A percentile compares a stretch with the other conserved stretches of the same genome.
Conservation (phyloP, 805 yeast species). For the Crinitomyces ghanaensis region DNA sequence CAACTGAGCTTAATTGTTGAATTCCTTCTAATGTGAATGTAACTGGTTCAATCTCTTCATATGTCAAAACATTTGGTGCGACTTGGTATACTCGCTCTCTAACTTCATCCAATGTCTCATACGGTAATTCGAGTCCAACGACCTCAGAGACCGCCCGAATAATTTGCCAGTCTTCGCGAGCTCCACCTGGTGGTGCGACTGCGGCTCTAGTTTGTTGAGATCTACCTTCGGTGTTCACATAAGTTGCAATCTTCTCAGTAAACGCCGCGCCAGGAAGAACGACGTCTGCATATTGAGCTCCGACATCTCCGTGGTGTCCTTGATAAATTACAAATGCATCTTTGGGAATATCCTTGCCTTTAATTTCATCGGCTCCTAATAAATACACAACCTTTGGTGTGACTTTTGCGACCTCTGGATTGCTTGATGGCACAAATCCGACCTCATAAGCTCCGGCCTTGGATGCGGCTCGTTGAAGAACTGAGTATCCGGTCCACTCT, state of each 20-base stretch:
- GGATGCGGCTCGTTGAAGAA: conserved; percentile 78
- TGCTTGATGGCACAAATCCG: conserved; percentile 53
- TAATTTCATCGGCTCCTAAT: conserved; percentile 75
- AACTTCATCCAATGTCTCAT: conserved; percentile 58
- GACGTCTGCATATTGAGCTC: conserved; percentile 82
- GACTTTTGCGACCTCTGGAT: conserved; percentile 34
- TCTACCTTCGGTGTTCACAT: conserved; percentile 84
- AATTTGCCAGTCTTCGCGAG: conserved; percentile 88
- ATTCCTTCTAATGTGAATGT: conserved; percentile 40
- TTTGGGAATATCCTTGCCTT: conserved; percentile 56
- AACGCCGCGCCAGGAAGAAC: conserved; percentile 79
- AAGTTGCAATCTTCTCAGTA: conserved; percentile 78
- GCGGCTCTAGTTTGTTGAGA: conserved; percentile 80
- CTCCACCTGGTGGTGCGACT: conserved; percentile 75
- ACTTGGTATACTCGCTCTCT: conserved; percentile 61
- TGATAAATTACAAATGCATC: conserved; percentile 84
- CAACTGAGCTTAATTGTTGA: conserved; percentile 34
- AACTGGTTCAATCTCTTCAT: conserved; percentile 63
- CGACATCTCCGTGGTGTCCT: conserved; percentile 86
- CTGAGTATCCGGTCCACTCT: conserved; percentile 73
- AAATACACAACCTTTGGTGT: conserved; percentile 67
- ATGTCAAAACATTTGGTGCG: conserved; percentile 71
- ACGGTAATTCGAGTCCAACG: conserved; percentile 57
- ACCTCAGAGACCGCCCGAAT: conserved; percentile 74
- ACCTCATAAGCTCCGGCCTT: conserved; percentile 78